These are phyloP conservation scores for Carex kokanica DNA, from an alignment of 176 grass and related monocot genomes.

Conservation along the genomic window DNA sequence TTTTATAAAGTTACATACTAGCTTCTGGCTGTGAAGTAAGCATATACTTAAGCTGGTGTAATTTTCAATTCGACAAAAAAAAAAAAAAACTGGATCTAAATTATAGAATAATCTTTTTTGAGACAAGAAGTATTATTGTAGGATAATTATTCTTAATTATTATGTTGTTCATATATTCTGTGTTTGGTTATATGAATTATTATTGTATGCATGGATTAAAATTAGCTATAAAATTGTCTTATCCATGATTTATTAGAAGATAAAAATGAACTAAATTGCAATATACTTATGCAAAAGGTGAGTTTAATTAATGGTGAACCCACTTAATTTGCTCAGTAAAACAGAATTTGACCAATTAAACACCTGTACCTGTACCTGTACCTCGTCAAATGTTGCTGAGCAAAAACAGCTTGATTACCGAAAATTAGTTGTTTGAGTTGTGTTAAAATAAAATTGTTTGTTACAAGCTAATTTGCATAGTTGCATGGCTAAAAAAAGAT, in stretches of 20 bases:
- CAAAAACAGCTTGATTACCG: background rate
- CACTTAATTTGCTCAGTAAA: background rate
- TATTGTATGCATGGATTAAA: background rate
- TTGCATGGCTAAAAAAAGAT: background rate
- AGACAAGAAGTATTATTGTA: too few species aligned
- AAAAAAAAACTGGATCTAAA: background rate
- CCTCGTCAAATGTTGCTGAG: background rate
- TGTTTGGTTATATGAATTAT: conserved; percentile 4
- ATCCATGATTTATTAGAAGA: background rate
- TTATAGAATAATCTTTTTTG: background rate
- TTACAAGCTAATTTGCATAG: background rate
- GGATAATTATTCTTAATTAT: background rate
- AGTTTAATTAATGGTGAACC: background rate
- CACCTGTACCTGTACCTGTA: background rate
- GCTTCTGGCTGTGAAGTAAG: background rate
- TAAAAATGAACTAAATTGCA: background rate
- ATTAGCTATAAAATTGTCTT: background rate
- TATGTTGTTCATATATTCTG: background rate
- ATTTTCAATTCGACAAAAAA: background rate
- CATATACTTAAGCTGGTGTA: background rate
- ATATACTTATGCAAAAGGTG: background rate
- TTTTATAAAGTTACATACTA: background rate
- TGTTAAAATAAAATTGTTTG: background rate
- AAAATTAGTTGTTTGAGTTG: background rate
- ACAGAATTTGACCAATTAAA: background rate